Evolutionary conservation across 2,329 filamentous ascomycete genomes (phyloP), one percentile per base, ranked within the genome.

Genomic region (Fusarium buharicum): DNA sequence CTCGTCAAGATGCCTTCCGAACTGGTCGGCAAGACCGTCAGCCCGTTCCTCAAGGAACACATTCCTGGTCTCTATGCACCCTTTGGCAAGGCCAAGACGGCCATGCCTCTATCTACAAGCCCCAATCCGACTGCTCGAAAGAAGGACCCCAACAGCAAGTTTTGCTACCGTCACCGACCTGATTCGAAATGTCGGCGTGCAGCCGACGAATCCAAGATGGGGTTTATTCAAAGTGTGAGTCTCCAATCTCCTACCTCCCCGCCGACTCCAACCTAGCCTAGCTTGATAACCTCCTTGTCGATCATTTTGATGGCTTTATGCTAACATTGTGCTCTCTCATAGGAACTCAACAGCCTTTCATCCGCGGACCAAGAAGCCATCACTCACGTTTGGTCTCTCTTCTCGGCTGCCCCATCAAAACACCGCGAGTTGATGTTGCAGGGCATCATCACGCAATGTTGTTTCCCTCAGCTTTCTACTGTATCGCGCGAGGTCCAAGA

Each of bases 401-500:
- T 99, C 80, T 98, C 94, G 1, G 95, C 95, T 34, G 93, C 95
- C 1, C 95, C 95, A 0, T 86, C 92, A 10, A 97, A 96, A 74
- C 94, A 98, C 72, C 89, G 95, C 68, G 94, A 96, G 63, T 84
- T 99, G 57, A 98, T 99, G 91, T 84, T 99, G 8, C 93, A 97
- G 75, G 95, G 95, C 66, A 94, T 99, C 70, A 88, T 99, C 59
- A 90, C 94, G 0, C 93, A 98, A 75, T 98, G 94, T 76, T 99
- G 95, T 79, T 98, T 99, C 72, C 94, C 95, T 1, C 95, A 99
- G 72, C 86, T 99, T 7, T 98, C 95, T 28, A 93, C 91, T 67
- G 89, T 99, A 54, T 95, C 94, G 2, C 88, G 92, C 59, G 91
- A 93, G 66, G 91, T 99, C 40, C 90, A 92, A 62, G 93, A 98